Evolutionary conservation across 352 stramenopile species (phyloP).

Genomic region (Phytopythium delawarense): DNA sequence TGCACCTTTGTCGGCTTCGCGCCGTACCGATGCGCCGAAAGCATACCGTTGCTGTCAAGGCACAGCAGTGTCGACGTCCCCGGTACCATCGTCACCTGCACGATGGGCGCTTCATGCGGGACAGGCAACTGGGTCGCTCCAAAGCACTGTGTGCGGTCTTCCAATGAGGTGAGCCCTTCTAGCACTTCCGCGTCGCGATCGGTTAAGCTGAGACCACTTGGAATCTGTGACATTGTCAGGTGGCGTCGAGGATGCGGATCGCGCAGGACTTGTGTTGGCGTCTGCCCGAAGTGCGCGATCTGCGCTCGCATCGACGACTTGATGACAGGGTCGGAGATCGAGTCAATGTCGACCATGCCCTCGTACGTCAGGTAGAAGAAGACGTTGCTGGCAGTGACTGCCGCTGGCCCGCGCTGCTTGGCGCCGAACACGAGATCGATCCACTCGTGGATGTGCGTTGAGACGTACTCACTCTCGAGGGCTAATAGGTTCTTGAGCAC

Average conservation of each 20-base stretch:
- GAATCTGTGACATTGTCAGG: slow-evolving; percentile 8
- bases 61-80: slow-evolving; percentile 55
- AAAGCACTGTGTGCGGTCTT: background rate
- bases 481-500: slow-evolving; percentile 83
- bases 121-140: slow-evolving; percentile 24
- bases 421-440: slow-evolving; percentile 85
- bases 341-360: slow-evolving; percentile 96
- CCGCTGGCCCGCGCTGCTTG: slow-evolving; percentile 71
- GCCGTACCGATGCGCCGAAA: slow-evolving; percentile 69
- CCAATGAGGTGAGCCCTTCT: background rate
- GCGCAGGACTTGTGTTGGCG: slow-evolving; percentile 95
- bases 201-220: background rate
- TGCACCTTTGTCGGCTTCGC: slow-evolving; percentile 48
- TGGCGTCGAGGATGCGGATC: slow-evolving; percentile 70
- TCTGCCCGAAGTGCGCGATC: slow-evolving; percentile 98
- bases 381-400: slow-evolving; percentile 94
- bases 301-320: slow-evolving; percentile 94
- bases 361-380: slow-evolving; percentile 99
- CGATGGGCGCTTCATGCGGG: slow-evolving; percentile 61
- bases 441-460: slow-evolving; percentile 81
- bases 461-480: slow-evolving; percentile 85
- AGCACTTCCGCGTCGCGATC: background rate
- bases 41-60: slow-evolving; percentile 58
- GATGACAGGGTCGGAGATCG: slow-evolving; percentile 89
- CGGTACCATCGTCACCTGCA: slow-evolving; percentile 41